Percentiles rank a stretch among this genome's conserved stretches.
phyloP scores from a whole-genome alignment of 108 stramenopile genomes.

The Nitzschia inconspicua region DNA sequence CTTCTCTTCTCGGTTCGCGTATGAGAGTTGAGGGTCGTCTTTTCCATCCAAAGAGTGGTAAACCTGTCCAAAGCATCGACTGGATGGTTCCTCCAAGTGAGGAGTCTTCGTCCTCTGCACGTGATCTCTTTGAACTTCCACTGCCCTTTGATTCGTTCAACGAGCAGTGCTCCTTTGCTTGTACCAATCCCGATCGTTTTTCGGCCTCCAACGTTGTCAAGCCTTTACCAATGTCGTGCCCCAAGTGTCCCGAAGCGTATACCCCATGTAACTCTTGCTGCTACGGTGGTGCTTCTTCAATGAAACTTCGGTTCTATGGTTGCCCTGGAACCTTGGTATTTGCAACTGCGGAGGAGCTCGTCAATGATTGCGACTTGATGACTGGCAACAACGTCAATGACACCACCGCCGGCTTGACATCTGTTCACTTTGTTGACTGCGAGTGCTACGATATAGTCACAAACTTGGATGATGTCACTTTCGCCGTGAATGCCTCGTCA shows the following conservation, averaged over 20 bases:
- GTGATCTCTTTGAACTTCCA: constrained; percentile 6
- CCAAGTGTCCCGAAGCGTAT: constrained; percentile 14
- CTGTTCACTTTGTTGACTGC: constrained; percentile 14
- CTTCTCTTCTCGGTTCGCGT: too few relatives aligned
- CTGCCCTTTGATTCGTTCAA: constrained; percentile 6
- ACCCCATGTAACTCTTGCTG: constrained; percentile 24
- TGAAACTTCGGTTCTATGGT: constrained; percentile 25
- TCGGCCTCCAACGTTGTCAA: too few relatives aligned
- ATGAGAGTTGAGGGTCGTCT: too few relatives aligned
- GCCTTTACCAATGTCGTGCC: too few relatives aligned
- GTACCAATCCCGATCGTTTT: too few relatives aligned
- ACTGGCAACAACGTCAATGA: background rate
- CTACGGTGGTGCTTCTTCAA: constrained; percentile 15
- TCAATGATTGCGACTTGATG: background rate
- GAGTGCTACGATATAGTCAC: constrained; percentile 13
- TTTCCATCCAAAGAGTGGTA: too few relatives aligned
- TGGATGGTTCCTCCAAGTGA: too few relatives aligned
- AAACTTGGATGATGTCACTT: background rate
- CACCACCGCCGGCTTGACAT: background rate
- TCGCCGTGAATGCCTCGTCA: background rate
- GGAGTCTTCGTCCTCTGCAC: too few relatives aligned
- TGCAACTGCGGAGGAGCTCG: background rate
- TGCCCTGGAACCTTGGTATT: background rate
- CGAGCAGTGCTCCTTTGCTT: too few relatives aligned
- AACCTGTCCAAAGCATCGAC: too few relatives aligned